A percentile compares a stretch with the other conserved stretches of the same genome.
Conservation (phyloP, 108 stramenopile genomes). For the Fragilaria crotonensis region DNA sequence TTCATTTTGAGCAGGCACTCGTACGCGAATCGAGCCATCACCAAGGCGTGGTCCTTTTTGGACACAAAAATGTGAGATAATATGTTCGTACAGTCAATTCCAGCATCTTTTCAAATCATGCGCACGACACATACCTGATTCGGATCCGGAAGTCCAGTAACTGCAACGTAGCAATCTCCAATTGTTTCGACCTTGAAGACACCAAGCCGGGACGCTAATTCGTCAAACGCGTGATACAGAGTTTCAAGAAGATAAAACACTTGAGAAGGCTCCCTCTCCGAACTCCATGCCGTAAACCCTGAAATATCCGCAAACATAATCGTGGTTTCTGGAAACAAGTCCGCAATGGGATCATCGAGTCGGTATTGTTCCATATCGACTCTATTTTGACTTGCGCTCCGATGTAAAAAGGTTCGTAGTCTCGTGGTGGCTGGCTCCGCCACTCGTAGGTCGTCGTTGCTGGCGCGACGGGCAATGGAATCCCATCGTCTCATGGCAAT, state of each 20-base stretch:
- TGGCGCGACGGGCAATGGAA: not conserved
- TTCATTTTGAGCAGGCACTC: not conserved
- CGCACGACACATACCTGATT: conserved; percentile 17
- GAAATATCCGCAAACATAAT: conserved; percentile 53
- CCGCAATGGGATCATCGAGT: not conserved
- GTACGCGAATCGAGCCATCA: not conserved
- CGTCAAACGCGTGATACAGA: conserved; percentile 35
- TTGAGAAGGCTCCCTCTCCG: conserved; percentile 31
- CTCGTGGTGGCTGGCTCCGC: not conserved
- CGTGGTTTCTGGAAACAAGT: not conserved
- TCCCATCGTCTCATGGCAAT: not conserved
- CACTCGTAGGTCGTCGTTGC: not conserved
- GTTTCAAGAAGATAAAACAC: conserved; percentile 42
- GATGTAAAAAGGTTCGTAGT: not conserved
- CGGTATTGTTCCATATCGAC: too few relatives aligned
- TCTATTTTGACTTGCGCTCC: not conserved
- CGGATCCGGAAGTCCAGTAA: not conserved
- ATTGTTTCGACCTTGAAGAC: conserved; percentile 59
- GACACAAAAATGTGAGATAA: too few relatives aligned
- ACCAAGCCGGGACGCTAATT: conserved; percentile 27
- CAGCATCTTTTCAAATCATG: too few relatives aligned
- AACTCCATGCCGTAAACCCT: conserved; percentile 39
- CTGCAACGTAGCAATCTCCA: conserved; percentile 59
- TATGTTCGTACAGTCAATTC: too few relatives aligned
- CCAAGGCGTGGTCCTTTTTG: not conserved